Evolutionary conservation across 1,139 yeast species (phyloP), one percentile per base, ranked within the genome.

Genomic region (Hyphopichia fennica): DNA sequence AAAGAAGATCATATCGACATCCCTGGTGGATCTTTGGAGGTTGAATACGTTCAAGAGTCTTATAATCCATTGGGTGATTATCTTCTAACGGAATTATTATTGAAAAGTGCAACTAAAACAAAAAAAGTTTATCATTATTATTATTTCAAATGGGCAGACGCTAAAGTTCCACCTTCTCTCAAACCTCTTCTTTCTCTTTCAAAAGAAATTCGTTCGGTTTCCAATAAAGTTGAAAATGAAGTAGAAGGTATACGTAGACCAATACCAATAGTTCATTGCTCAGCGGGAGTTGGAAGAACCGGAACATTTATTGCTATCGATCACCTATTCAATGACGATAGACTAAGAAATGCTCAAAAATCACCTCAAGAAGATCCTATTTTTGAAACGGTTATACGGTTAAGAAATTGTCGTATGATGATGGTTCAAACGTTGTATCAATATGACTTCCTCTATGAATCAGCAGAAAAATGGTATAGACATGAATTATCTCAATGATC

Each of bases 211-310:
- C 45, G 48, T 11, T 37, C 39, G 5, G 32, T 58, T 1, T 46
- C 19, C 6, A 13, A 10, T 5, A 15, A 18, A 19, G 25, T 19
- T 16, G 49, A 19, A 9, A 15, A 15, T 15, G 45, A 50, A 43
- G 32, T 42, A n/a, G 13, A 25, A 1, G 23, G 38, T 3, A 32
- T 38, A 2, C 42, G 50, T 22, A 40, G 48, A 3, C 56, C 63
- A 1, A 51, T 59, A 0, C 79, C 79, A 2, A 63, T 74, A 8
- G 83, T 85, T 2, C 95, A 87, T 57, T 87, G 95, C 53, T 84
- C 93, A 2, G 95, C 95, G 0, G 95, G 95, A 0, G 90, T 87
- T 17, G 95, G 95, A 4, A 67, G 95, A 45, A 81, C 95, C 0
- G 95, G 95, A 1, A 86, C 95, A 0, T 87, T 81, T 53, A 79